Conservation (phyloP, 345 rosid species). For the Iberis pinnata region DNA sequence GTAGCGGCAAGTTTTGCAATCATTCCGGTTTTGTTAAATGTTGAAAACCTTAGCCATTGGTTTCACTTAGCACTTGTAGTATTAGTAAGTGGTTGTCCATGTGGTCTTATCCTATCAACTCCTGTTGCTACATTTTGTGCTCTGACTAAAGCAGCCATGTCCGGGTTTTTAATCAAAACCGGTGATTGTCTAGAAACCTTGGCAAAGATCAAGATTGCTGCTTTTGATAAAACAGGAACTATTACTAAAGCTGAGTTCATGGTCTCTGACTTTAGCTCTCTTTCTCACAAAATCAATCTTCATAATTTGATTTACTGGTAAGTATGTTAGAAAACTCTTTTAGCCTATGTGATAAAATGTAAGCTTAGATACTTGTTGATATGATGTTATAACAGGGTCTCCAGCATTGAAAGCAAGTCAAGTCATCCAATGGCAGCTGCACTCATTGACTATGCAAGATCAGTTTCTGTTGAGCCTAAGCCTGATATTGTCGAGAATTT, state of each 20-base stretch:
- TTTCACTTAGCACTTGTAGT: conserved; percentile 69
- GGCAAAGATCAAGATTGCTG: conserved; percentile 52
- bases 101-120: conserved; percentile 80
- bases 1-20: conserved; percentile 44
- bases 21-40: conserved; percentile 41
- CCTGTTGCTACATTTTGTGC: conserved; percentile 90
- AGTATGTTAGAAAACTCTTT: not conserved
- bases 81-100: conserved; percentile 85
- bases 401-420: conserved; percentile 85
- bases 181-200: conserved; percentile 66
- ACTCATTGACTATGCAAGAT: conserved; percentile 53
- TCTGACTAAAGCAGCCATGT: conserved; percentile 67
- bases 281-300: conserved; percentile 30
- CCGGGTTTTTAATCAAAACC: conserved; percentile 76
- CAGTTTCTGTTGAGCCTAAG: conserved; percentile 47
- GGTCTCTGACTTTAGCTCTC: conserved; percentile 47
- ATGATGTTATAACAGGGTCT: conserved; percentile 40
- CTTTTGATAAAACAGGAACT: conserved; percentile 91
- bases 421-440: conserved; percentile 89
- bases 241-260: conserved; percentile 78
- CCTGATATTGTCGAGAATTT: conserved; percentile 56
- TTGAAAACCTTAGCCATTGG: conserved; percentile 44
- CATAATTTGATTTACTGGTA: conserved; percentile 58
- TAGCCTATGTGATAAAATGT: not conserved
- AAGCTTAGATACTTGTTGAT: not conserved